These are phyloP conservation scores for Colletotrichum theobromicola DNA, from an alignment of 2,329 filamentous ascomycete species.

Conservation along the genomic window DNA sequence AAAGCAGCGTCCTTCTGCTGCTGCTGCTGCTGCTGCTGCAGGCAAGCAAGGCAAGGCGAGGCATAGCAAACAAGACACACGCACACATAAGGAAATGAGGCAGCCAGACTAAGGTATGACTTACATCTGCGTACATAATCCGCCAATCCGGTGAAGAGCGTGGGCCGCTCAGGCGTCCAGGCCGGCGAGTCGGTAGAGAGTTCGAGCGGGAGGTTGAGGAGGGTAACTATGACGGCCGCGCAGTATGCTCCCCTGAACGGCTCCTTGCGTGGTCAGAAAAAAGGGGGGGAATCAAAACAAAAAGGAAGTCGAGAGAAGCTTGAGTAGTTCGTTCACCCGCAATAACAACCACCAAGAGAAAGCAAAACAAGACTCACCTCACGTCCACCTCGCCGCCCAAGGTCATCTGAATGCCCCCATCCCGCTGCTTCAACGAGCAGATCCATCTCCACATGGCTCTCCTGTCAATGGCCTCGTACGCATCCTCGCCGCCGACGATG, in stretches of 20 bases:
- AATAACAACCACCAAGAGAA: fast-evolving
- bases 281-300: not conserved
- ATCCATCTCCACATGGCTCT: slow-evolving; percentile 91
- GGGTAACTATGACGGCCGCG: slow-evolving; percentile 80
- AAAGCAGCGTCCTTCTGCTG: not conserved
- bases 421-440: slow-evolving; percentile 80
- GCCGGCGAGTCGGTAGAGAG: slow-evolving; percentile 76
- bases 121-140: slow-evolving; percentile 83
- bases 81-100: not conserved
- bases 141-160: slow-evolving; percentile 74
- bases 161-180: slow-evolving; percentile 63
- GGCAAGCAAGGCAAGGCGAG: not conserved
- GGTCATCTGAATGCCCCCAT: slow-evolving; percentile 90
- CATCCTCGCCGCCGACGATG: slow-evolving; percentile 76
- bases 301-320: not conserved
- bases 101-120: slow-evolving; percentile 35
- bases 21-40: too few relatives aligned
- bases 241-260: slow-evolving; percentile 82
- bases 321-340: too few relatives aligned
- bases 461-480: slow-evolving; percentile 79
- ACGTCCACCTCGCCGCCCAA: slow-evolving; percentile 91
- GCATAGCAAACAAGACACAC: not conserved
- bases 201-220: slow-evolving; percentile 83
- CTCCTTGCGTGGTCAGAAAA: slow-evolving; percentile 19
- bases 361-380: slow-evolving; percentile 57